phyloP scores from a whole-genome alignment of 306 rosid species.

The Oemleria cerasiformis region DNA sequence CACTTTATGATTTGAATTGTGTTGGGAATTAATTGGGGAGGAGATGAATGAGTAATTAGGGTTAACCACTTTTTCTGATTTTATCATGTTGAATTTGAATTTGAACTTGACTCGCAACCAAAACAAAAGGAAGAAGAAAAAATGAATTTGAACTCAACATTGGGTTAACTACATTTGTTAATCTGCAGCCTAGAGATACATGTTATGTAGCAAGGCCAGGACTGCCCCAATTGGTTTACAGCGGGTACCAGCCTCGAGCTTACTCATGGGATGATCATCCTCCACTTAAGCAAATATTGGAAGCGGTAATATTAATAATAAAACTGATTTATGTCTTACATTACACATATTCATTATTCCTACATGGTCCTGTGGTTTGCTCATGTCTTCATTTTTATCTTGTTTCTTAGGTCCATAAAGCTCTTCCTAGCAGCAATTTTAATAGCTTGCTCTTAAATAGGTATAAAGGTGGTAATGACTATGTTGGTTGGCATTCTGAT shows the following conservation, averaged over 20 bases:
- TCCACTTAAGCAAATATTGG: slow-evolving; percentile 64
- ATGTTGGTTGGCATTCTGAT: slow-evolving; percentile 95
- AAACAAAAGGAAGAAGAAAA: too few relatives aligned
- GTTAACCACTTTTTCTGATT: neutral
- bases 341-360: neutral
- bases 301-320: slow-evolving; percentile 48
- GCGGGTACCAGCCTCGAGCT: slow-evolving; percentile 80
- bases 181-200: slow-evolving; percentile 79
- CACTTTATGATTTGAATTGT: neutral
- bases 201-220: slow-evolving; percentile 90
- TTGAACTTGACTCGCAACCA: too few relatives aligned
- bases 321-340: too few relatives aligned
- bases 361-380: neutral
- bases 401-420: slow-evolving; percentile 70
- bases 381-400: slow-evolving; percentile 17
- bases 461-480: slow-evolving; percentile 79
- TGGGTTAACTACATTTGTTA: too few relatives aligned
- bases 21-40: neutral
- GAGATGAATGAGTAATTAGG: neutral
- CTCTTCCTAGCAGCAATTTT: slow-evolving; percentile 85
- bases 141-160: neutral
- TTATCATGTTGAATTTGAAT: too few relatives aligned
- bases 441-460: slow-evolving; percentile 88
- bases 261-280: slow-evolving; percentile 87
- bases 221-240: slow-evolving; percentile 64